Conservation (phyloP, 2,329 filamentous ascomycete genomes). For the Colletotrichum filicis region DNA sequence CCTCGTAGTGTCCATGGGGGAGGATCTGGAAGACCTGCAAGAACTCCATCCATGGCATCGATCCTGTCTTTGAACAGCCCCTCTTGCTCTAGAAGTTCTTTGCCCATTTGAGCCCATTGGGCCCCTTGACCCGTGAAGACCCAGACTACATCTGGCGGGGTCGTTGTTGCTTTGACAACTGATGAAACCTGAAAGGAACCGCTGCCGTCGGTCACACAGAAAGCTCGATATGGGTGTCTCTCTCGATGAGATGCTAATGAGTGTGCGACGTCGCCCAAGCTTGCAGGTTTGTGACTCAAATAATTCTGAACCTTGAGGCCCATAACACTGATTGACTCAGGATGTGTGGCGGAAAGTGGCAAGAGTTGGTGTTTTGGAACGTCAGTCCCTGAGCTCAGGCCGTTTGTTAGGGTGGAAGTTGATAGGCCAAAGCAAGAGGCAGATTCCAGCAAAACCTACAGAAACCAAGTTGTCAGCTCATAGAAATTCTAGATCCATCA, state of each 20-base stretch:
- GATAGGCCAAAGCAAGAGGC: constrained; percentile 10
- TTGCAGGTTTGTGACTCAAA: constrained; percentile 13
- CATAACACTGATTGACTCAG: neutral
- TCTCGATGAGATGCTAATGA: constrained; percentile 36
- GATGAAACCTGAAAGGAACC: constrained; percentile 26
- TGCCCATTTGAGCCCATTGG: constrained; percentile 36
- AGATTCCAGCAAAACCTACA: constrained; percentile 25
- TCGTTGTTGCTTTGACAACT: constrained; percentile 20
- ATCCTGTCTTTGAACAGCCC: constrained; percentile 28
- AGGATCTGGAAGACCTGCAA: constrained; percentile 1
- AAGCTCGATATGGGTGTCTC: constrained; percentile 32
- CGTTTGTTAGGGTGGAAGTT: neutral
- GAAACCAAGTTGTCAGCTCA: neutral
- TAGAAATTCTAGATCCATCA: neutral
- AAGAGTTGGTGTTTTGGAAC: neutral
- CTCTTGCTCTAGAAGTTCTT: constrained; percentile 27
- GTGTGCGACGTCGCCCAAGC: constrained; percentile 34
- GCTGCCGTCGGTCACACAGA: constrained; percentile 23
- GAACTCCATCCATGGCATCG: constrained; percentile 25
- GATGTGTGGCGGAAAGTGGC: constrained; percentile 11
- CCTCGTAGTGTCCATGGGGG: constrained; percentile 33
- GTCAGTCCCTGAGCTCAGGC: neutral
- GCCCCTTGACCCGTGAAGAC: constrained; percentile 38
- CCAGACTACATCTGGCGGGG: constrained; percentile 11
- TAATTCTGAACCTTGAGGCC: neutral